Base-by-base conservation (phyloP, 192 early-diverging fungal species). In the Mortierella hygrophila region DNA sequence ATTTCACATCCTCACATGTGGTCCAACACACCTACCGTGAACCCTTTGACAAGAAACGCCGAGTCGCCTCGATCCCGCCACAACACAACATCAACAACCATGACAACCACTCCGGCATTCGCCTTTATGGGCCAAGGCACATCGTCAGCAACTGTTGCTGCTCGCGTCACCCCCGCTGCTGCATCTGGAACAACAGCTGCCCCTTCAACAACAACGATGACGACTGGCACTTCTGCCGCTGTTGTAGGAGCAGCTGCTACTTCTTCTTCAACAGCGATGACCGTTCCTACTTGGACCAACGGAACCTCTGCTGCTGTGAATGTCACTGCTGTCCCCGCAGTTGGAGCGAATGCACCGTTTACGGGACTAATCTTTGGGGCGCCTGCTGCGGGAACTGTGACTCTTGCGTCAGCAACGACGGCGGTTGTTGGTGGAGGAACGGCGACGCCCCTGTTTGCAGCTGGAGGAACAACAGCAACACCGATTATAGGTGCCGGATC, bases 131-230 rank as follows among this genome's bases (percentile, higher is more conserved):
- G 60, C 10, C 60, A 65, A 65, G 60, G 60, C 8, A 65, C 60
- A 29, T 65, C 60, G 32, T 65, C 60, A 29, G 29, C 60, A 32
- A 65, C 60, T 32, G 60, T 65, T 0, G 78, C 78, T 21, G 78
- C 78, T 11, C 57, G 70, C 23, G 78, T 79, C 54, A 79, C 78
- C 4, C 78, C 78, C 32, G 78, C 78, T 4, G 78, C 78, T 32
- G 78, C 78, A 21, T 72, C 78, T 2, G 78, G 78, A 13, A 79
- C 70, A 5, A 79, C 69, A 6, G 77, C 78, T 2, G 29, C 77
- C 9, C 52, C 78, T 13, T 46, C 75, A 32, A 32, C 41, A 68
- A 68, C 26, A 68, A 68, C 75, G 20, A 46, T 63, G 26, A 70
- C 70, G 4, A 63, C 47, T 6, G 23, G 26, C 57, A 40, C 78